A percentile compares a stretch with the other conserved stretches of the same genome.
phyloP scores from a whole-genome alignment of 352 stramenopile genomes.

The Pythium pyrilobum region DNA sequence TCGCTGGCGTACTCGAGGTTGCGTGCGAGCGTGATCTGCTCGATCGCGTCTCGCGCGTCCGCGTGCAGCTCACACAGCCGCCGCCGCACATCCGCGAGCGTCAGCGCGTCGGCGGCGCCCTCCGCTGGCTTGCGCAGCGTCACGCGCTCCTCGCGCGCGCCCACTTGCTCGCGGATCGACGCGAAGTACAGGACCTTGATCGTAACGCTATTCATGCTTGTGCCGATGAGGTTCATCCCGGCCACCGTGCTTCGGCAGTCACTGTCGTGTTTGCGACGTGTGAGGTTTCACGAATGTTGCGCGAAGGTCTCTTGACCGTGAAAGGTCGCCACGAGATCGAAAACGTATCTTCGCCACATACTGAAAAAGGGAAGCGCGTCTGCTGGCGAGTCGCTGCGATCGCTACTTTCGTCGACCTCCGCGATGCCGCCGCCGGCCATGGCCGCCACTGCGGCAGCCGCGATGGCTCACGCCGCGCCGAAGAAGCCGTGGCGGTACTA shows the following conservation, averaged over 20 bases:
- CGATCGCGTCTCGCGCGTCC: conserved; percentile 33
- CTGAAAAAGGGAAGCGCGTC: neutral
- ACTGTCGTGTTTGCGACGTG: neutral
- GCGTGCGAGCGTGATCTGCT: conserved; percentile 54
- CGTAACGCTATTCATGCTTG: conserved; percentile 7
- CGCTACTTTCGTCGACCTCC: no score
- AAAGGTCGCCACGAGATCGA: conserved; percentile 22
- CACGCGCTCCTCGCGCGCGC: conserved; percentile 61
- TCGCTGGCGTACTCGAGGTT: conserved; percentile 76
- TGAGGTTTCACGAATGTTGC: conserved; percentile 8
- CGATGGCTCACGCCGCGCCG: conserved; percentile 1
- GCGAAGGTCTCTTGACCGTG: conserved; percentile 22
- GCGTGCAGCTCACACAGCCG: conserved; percentile 49
- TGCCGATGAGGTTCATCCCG: no score
- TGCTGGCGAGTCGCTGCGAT: neutral
- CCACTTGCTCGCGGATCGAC: conserved; percentile 63
- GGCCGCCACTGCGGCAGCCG: conserved; percentile 2
- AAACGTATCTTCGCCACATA: neutral
- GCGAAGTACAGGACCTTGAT: conserved; percentile 84
- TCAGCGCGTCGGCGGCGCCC: conserved; percentile 4
- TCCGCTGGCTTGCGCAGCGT: conserved; percentile 9
- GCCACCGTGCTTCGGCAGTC: neutral
- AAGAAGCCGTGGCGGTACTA: conserved; percentile 73
- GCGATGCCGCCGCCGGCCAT: neutral
- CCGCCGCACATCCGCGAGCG: conserved; percentile 36